A percentile compares a stretch with the other conserved stretches of the same genome.
Conservation (phyloP, 192 early-diverging fungal species). For the Geranomyces michiganensis region DNA sequence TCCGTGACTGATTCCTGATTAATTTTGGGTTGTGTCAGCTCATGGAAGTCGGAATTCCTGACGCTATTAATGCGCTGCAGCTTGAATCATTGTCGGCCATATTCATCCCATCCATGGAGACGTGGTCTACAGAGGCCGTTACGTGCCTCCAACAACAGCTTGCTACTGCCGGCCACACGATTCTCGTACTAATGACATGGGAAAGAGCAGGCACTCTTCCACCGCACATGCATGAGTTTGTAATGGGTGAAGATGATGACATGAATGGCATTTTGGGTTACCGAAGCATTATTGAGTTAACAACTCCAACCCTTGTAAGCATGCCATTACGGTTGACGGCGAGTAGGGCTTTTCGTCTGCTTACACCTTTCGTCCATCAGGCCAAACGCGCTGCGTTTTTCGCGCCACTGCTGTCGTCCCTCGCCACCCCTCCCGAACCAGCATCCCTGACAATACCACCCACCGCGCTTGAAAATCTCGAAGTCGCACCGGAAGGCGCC, state of each 20-base stretch:
- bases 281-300: slow-evolving; percentile 3
- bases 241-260: slow-evolving; percentile 10
- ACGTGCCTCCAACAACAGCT: background rate
- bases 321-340: background rate
- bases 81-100: background rate
- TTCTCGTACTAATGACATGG: slow-evolving; percentile 40
- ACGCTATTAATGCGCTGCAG: background rate
- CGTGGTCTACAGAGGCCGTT: slow-evolving; percentile 16
- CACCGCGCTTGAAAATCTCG: slow-evolving; percentile 44
- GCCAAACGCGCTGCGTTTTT: slow-evolving; percentile 38
- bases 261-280: slow-evolving; percentile 24
- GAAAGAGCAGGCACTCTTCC: background rate
- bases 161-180: slow-evolving; percentile 21
- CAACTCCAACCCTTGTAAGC: slow-evolving; percentile 33
- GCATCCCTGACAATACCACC: background rate
- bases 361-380: slow-evolving; percentile 3
- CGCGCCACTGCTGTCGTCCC: slow-evolving; percentile 37
- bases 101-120: slow-evolving; percentile 11
- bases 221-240: background rate
- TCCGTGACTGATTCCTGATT: no score
- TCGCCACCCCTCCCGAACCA: slow-evolving; percentile 38
- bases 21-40: background rate
- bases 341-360: no score
- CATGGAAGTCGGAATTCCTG: slow-evolving; percentile 2
- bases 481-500: slow-evolving; percentile 50